Evolutionary conservation across 164 flowering plant genomes (phyloP).

Genomic region (Amborella trichopoda): DNA sequence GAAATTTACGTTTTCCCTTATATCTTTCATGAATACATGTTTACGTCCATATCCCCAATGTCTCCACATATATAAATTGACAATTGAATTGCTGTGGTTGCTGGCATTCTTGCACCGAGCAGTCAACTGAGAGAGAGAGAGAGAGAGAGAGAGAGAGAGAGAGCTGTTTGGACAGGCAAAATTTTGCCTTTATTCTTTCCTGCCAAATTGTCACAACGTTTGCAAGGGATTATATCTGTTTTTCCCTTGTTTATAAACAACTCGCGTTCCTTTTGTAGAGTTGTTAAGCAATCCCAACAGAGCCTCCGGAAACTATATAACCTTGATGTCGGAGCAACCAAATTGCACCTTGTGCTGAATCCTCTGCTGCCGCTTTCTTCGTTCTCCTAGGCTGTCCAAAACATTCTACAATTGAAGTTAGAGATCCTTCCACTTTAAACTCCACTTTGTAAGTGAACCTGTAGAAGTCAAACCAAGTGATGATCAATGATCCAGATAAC

Average conservation of each 20-base stretch:
- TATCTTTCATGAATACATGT: too few species aligned
- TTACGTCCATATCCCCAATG: too few species aligned
- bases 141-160: too few species aligned
- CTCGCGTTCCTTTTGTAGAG: too few species aligned
- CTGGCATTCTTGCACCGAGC: too few species aligned
- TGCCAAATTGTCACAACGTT: background rate
- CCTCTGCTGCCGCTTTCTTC: constrained; percentile 70
- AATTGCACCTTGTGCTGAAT: constrained; percentile 75
- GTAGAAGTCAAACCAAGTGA: constrained; percentile 4
- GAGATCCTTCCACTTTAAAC: constrained; percentile 34
- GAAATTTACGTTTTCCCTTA: too few species aligned
- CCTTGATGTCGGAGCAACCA: constrained; percentile 48
- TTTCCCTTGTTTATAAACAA: background rate
- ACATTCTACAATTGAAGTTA: constrained; percentile 34
- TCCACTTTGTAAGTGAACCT: constrained; percentile 66
- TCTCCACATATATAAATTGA: too few species aligned
- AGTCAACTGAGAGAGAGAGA: too few species aligned
- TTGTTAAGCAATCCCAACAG: too few species aligned
- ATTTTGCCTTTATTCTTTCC: too few species aligned
- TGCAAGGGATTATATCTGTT: background rate
- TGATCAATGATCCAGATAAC: background rate
- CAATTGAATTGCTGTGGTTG: too few species aligned
- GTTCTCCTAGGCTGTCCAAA: constrained; percentile 29
- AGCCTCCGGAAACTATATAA: constrained; percentile 7
- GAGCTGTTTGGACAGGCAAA: too few species aligned